Base-by-base conservation (phyloP, 2,329 filamentous ascomycete genomes). In the Didymella keratinophila region DNA sequence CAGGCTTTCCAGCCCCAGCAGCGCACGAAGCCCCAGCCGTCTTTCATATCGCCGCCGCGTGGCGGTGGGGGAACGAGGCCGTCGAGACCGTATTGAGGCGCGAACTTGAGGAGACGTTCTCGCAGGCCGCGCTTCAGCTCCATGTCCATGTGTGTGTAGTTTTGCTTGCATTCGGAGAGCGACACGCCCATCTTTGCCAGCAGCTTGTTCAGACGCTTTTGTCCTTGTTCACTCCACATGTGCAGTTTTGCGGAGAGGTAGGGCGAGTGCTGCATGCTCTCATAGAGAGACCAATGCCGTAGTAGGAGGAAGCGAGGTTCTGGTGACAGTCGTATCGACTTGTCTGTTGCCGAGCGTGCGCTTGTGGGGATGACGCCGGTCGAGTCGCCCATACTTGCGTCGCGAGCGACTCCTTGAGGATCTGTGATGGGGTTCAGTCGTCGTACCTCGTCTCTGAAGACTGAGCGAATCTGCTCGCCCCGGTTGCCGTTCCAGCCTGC, bases 1-100 rank as follows among this genome's bases (percentile, higher is more conserved):
- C 94, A 97, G 0, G 93, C 94, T 74, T 93, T 90, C 93, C 93
- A 99, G 11, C 95, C 95, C 95, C 95, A 99, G 73, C 92, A 96
- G 58, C 93, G 86, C 18, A 98, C 94, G 72, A 98, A 99, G 0
- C 95, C 94, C 94, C 94, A 98, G 11, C 93, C 93, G 75, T 97
- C 93, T 72, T 94, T 94, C 45, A 87, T 86, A 21, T 89, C 88
- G 18, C 84, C 88, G 51, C 87, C 86, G 64, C 87, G 88, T 43
- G 73, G 71, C 28, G 69, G 69, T 4, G 89, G 87, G 1, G 94
- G 94, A 0, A 99, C 93, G 71, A 99, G 87, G 50, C 94, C 95
- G 64, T 98, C 93, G 1, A 99, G 84, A 27, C 96, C 95, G 76
- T 98, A 99, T 60, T 96, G 84, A 1, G 92, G 92, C 0, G 93